phyloP scores from a whole-genome alignment of 2,329 filamentous ascomycete species.

The Penicillium digitatum region DNA sequence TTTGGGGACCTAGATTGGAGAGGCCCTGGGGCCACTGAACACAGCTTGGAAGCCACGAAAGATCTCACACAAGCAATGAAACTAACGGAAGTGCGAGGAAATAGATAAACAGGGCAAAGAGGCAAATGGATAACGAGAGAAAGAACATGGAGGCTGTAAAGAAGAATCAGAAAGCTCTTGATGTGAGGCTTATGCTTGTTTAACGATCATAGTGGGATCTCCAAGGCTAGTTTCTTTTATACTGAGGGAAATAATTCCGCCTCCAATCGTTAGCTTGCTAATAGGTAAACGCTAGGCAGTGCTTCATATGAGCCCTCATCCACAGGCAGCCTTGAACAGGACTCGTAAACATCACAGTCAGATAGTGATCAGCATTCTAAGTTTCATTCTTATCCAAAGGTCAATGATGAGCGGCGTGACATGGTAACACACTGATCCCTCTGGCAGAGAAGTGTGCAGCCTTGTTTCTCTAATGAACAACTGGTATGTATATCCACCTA shows the following conservation, averaged over 20 bases:
- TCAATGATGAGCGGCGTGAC: neutral
- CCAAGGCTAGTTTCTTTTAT: neutral
- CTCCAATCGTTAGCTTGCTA: neutral
- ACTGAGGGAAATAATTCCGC: neutral
- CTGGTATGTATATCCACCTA: neutral
- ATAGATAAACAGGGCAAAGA: neutral
- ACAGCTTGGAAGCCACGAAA: no score
- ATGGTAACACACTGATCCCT: neutral
- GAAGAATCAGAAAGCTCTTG: neutral
- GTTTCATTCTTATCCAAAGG: neutral
- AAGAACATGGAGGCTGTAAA: neutral
- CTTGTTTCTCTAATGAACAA: neutral
- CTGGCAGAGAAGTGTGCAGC: neutral
- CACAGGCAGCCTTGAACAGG: neutral
- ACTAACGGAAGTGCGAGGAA: no score
- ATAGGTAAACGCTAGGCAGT: neutral
- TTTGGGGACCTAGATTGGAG: no score
- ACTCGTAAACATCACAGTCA: neutral
- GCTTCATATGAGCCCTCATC: neutral
- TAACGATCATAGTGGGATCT: neutral
- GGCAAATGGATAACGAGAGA: neutral
- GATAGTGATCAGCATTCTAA: neutral
- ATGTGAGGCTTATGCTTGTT: neutral
- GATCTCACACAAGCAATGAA: no score
- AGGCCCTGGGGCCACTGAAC: neutral